phyloP scores from a whole-genome alignment of 2,329 filamentous ascomycete species.

The Escovopsis sp. region DNA sequence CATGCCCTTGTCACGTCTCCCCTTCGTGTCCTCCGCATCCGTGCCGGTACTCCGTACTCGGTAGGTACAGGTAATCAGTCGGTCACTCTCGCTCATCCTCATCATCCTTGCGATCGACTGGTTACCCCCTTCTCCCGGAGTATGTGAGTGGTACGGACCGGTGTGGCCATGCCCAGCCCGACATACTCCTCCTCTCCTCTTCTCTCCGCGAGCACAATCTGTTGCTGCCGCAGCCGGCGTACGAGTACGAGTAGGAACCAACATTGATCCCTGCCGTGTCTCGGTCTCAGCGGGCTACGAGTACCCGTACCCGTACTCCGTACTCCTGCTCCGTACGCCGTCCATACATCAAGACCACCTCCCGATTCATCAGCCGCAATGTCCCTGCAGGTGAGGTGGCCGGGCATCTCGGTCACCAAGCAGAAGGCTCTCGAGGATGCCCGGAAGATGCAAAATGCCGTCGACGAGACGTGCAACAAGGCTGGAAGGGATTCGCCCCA shows the following conservation, averaged over 20 bases:
- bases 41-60: no score
- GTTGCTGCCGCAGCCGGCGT: neutral
- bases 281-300: neutral
- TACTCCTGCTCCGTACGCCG: no score
- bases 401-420: slow-evolving; percentile 31
- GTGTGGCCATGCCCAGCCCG: neutral
- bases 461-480: slow-evolving; percentile 47
- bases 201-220: neutral
- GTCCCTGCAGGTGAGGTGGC: slow-evolving; percentile 28
- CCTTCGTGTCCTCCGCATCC: no score
- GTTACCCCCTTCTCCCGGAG: neutral
- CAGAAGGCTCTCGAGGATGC: slow-evolving; percentile 54
- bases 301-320: no score
- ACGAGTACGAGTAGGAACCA: neutral
- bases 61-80: no score
- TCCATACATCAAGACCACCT: no score
- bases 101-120: no score
- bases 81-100: no score
- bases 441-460: slow-evolving; percentile 50
- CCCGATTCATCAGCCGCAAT: slow-evolving; percentile 10
- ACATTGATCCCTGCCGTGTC: neutral
- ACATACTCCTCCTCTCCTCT: neutral
- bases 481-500: slow-evolving; percentile 45
- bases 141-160: neutral
- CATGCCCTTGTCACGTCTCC: no score